phyloP scores from a whole-genome alignment of 2,329 filamentous ascomycete genomes.

The Botryotinia globosa region DNA sequence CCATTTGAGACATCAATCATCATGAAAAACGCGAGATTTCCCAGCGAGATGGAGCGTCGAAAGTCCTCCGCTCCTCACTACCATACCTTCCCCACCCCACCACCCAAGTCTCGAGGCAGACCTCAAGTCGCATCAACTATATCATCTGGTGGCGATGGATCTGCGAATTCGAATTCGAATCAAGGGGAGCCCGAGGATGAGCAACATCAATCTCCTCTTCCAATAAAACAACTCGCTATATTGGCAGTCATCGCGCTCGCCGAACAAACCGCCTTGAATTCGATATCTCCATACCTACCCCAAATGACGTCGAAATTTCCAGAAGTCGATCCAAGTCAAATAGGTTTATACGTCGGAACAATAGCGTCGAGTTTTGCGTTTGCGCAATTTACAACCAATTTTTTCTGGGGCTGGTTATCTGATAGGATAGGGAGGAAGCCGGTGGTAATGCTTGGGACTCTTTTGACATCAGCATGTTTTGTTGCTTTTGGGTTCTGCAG shows the following conservation, averaged over 20 bases:
- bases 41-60: constrained; percentile 31
- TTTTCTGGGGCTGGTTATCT: constrained; percentile 83
- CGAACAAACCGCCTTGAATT: constrained; percentile 96
- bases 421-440: constrained; percentile 79
- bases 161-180: constrained; percentile 35
- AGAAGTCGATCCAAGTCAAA: constrained; percentile 66
- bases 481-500: constrained; percentile 82
- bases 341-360: constrained; percentile 84
- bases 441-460: constrained; percentile 76
- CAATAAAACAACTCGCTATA: constrained; percentile 76
- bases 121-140: constrained; percentile 38
- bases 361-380: constrained; percentile 89
- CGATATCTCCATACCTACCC: constrained; percentile 90
- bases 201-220: constrained; percentile 61
- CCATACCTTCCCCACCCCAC: constrained; percentile 76
- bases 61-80: constrained; percentile 58
- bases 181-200: constrained; percentile 40
- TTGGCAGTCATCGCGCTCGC: constrained; percentile 85
- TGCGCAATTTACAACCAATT: constrained; percentile 88
- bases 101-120: constrained; percentile 61
- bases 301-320: constrained; percentile 87
- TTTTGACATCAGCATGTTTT: constrained; percentile 80
- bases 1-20: not conserved
- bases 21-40: constrained; percentile 15
- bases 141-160: constrained; percentile 37